Percentiles rank a stretch among this genome's conserved stretches.
phyloP scores from a whole-genome alignment of 2,329 filamentous ascomycete genomes.

The Ilyonectria destructans region DNA sequence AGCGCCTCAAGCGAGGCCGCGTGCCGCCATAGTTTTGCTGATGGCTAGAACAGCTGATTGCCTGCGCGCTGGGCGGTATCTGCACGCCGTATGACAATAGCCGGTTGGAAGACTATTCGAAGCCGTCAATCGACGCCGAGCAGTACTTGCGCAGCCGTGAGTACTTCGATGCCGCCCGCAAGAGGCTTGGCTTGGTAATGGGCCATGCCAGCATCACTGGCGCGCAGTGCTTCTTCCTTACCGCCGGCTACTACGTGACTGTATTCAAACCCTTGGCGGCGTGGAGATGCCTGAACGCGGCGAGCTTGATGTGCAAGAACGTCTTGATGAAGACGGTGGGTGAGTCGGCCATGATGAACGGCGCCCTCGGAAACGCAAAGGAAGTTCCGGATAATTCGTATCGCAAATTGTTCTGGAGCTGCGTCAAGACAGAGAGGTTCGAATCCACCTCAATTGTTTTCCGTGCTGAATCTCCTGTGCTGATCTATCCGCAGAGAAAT shows the following conservation, averaged over 20 bases:
- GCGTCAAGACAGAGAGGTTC: slow-evolving; percentile 13
- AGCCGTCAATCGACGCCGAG: slow-evolving; percentile 15
- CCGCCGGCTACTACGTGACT: slow-evolving; percentile 14
- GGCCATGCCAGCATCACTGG: slow-evolving; percentile 12
- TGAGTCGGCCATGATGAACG: background rate
- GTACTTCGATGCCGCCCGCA: slow-evolving; percentile 8
- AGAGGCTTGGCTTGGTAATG: slow-evolving; percentile 11
- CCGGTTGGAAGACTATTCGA: slow-evolving; percentile 14
- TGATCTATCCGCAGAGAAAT: background rate
- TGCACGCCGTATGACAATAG: slow-evolving; percentile 9
- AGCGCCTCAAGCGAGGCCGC: background rate
- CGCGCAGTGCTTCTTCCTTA: slow-evolving; percentile 10
- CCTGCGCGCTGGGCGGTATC: slow-evolving; percentile 13
- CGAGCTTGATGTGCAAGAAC: slow-evolving; percentile 8
- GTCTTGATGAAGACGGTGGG: slow-evolving; percentile 10
- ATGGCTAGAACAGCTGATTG: slow-evolving; percentile 3
- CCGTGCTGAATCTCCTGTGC: background rate
- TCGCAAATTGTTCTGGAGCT: slow-evolving; percentile 12
- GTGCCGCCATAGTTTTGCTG: background rate
- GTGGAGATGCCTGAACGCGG: slow-evolving; percentile 9
- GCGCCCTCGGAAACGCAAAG: background rate
- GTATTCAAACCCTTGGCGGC: slow-evolving; percentile 3
- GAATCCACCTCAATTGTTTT: background rate
- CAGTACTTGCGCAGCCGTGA: slow-evolving; percentile 11
- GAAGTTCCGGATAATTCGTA: slow-evolving; percentile 5